Evolutionary conservation across 164 flowering plant genomes (phyloP).

Genomic region (Litsea cubeba): DNA sequence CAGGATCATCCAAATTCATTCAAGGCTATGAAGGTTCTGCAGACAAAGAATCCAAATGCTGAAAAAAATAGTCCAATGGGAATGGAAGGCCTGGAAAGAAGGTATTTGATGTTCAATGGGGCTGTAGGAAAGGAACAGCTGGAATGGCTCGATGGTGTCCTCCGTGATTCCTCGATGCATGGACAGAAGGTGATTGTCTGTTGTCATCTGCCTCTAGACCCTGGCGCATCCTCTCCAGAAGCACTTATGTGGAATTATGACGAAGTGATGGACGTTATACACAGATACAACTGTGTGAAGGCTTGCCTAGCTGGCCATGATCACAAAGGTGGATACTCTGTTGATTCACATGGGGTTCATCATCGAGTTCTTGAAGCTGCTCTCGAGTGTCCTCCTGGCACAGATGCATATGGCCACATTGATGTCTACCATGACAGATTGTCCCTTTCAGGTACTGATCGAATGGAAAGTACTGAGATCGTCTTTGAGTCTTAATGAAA

Average conservation of each 20-base stretch:
- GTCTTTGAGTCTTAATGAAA: constrained; percentile 27
- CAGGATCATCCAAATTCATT: constrained; percentile 59
- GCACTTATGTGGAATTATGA: constrained; percentile 88
- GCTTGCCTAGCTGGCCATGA: constrained; percentile 87
- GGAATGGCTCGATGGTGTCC: constrained; percentile 62
- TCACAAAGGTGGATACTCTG: constrained; percentile 73
- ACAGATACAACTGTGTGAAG: constrained; percentile 69
- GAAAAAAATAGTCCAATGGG: constrained; percentile 82
- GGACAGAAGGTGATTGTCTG: constrained; percentile 79
- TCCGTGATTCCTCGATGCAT: constrained; percentile 50
- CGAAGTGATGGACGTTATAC: constrained; percentile 80
- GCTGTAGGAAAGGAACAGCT: constrained; percentile 76
- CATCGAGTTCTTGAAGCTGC: constrained; percentile 92
- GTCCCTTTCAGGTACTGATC: constrained; percentile 56
- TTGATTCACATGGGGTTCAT: constrained; percentile 81
- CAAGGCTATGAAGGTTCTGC: constrained; percentile 51
- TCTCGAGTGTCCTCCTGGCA: constrained; percentile 86
- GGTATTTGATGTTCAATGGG: constrained; percentile 89
- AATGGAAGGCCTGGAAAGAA: constrained; percentile 56
- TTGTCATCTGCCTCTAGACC: constrained; percentile 81
- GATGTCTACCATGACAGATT: constrained; percentile 64
- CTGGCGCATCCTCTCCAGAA: constrained; percentile 48
- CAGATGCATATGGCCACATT: constrained; percentile 64
- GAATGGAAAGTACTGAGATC: constrained; percentile 65
- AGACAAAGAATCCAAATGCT: constrained; percentile 67